Conservation (phyloP, 208 protist species). For the Balamuthia mandrillaris region DNA sequence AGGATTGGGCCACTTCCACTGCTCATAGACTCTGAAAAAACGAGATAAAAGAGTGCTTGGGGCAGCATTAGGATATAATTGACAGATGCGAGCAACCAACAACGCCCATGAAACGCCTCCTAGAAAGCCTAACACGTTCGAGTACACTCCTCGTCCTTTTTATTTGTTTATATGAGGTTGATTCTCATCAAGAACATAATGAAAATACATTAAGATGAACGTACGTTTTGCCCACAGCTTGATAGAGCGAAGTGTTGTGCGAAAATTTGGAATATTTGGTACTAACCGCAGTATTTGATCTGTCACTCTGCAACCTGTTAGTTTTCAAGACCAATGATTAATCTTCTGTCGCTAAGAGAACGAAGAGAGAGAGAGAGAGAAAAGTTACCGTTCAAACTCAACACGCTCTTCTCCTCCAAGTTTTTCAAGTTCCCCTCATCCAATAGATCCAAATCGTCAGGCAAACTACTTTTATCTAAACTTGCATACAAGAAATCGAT, state of each 20-base stretch:
- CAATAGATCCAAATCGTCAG: conserved; percentile 82
- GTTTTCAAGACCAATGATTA: not conserved
- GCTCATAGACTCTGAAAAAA: conserved; percentile 83
- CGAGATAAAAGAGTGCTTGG: conserved; percentile 82
- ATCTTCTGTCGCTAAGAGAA: not conserved
- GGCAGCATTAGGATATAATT: conserved; percentile 94
- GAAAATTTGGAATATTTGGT: conserved; percentile 89
- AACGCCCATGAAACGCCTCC: conserved; percentile 96
- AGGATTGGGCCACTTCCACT: conserved; percentile 69
- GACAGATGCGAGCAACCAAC: conserved; percentile 90
- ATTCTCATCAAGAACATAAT: not conserved
- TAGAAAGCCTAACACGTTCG: conserved; percentile 93
- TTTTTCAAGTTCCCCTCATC: conserved; percentile 86
- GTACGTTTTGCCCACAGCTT: conserved; percentile 91
- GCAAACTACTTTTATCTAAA: conserved; percentile 81
- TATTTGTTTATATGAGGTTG: too few species aligned
- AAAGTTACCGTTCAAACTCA: conserved; percentile 84
- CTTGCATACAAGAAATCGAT: conserved; percentile 94
- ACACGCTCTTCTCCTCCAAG: conserved; percentile 87
- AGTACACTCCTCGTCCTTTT: conserved; percentile 88
- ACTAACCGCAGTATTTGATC: conserved; percentile 94
- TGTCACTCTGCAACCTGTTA: conserved; percentile 84
- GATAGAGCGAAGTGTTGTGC: conserved; percentile 89
- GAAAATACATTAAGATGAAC: not conserved
- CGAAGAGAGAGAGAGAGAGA: not conserved